A percentile compares a stretch with the other conserved stretches of the same genome.
Conservation (phyloP, 768 basidiomycete species). For the Suillus cothurnatus region DNA sequence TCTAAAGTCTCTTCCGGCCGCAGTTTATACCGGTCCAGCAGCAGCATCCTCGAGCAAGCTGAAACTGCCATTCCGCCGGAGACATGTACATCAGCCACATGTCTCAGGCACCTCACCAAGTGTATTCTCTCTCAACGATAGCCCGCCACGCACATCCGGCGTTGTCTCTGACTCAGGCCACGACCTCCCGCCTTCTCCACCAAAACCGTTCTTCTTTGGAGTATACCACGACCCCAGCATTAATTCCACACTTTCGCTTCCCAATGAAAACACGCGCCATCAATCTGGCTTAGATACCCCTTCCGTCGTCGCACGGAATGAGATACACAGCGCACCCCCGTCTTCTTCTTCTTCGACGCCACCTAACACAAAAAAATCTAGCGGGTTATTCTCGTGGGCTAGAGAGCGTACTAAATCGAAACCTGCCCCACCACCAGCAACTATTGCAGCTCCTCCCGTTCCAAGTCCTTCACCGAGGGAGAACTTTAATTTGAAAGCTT, state of each 20-base stretch:
- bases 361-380: conserved; percentile 35
- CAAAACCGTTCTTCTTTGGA: conserved; percentile 65
- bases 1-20: conserved; percentile 2
- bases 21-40: conserved; percentile 26
- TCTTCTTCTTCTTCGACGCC: conserved; percentile 15
- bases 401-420: conserved; percentile 40
- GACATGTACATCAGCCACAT: conserved; percentile 23
- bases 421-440: conserved; percentile 30
- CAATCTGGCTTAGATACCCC: conserved; percentile 22
- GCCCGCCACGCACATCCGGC: conserved; percentile 35
- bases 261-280: conserved; percentile 36
- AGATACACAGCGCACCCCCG: conserved; percentile 15
- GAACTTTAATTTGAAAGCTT: conserved; percentile 73
- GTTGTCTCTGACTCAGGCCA: conserved; percentile 48
- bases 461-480: conserved; percentile 23
- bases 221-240: conserved; percentile 53
- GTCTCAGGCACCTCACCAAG: conserved; percentile 5
- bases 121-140: conserved; percentile 24
- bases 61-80: conserved; percentile 47
- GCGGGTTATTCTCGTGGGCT: conserved; percentile 38
- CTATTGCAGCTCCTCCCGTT: conserved; percentile 34
- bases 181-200: conserved; percentile 56
- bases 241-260: conserved; percentile 67
- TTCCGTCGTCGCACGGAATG: conserved; percentile 12
- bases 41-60: conserved; percentile 45